phyloP scores from a whole-genome alignment of 176 grass and related monocot species.

The Carex myosuroides region DNA sequence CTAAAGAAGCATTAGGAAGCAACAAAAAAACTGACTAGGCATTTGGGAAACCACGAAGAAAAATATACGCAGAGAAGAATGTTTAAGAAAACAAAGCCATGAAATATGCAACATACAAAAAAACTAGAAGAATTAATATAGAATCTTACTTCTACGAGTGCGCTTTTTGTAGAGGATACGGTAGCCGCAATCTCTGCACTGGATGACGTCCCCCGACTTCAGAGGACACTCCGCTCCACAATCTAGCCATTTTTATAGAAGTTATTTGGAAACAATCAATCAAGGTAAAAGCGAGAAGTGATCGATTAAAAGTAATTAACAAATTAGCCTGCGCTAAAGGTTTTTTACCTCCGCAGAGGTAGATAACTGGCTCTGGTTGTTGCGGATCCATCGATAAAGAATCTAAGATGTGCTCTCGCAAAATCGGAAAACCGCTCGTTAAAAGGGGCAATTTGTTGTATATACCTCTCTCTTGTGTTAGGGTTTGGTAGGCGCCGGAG shows the following conservation, averaged over 20 bases:
- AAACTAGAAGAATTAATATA: background rate
- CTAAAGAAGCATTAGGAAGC: too few species aligned
- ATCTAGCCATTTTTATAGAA: conserved; percentile 13
- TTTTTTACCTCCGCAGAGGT: conserved; percentile 34
- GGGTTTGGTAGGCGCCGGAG: too few species aligned
- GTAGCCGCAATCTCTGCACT: conserved; percentile 44
- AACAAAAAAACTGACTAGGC: background rate
- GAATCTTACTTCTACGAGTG: conserved; percentile 30
- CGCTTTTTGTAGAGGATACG: conserved; percentile 45
- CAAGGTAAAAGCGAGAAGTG: background rate
- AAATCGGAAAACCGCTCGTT: too few species aligned
- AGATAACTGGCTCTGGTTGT: conserved; percentile 35
- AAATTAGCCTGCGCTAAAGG: background rate
- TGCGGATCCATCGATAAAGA: conserved; percentile 34
- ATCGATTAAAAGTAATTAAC: background rate
- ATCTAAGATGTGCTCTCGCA: too few species aligned
- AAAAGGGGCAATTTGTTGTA: too few species aligned
- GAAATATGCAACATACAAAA: background rate
- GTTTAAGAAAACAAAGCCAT: background rate
- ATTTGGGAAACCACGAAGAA: background rate
- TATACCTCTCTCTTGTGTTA: too few species aligned
- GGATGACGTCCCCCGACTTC: conserved; percentile 39
- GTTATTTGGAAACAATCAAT: background rate
- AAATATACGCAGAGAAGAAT: background rate
- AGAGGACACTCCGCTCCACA: conserved; percentile 37